phyloP scores from a whole-genome alignment of 1,284 basidiomycete genomes.

The Sanghuangporus baumii region DNA sequence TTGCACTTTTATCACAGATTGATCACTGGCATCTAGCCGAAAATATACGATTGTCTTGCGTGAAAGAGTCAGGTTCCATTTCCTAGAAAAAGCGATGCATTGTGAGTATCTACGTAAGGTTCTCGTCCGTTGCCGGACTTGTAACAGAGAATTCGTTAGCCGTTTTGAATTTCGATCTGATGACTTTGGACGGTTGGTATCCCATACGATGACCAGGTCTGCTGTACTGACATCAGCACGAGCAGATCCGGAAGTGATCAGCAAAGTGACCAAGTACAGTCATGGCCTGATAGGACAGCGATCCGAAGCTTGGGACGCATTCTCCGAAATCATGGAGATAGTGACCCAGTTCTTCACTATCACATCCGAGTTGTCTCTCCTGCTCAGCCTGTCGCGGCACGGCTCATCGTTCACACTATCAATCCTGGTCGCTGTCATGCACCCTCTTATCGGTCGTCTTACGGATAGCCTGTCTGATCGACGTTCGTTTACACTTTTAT shows the following conservation, averaged over 20 bases:
- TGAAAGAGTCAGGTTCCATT: slow-evolving; percentile 1
- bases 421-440: neutral
- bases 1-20: neutral
- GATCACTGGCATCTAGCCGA: neutral
- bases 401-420: neutral
- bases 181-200: neutral
- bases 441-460: neutral
- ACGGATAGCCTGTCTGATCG: neutral
- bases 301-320: neutral
- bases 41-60: neutral
- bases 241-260: slow-evolving; percentile 1
- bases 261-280: neutral
- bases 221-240: neutral
- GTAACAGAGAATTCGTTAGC: neutral
- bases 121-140: neutral
- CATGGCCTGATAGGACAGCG: neutral
- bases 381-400: neutral
- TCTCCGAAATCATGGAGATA: neutral
- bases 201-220: neutral
- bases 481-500: neutral
- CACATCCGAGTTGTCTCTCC: neutral
- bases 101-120: neutral
- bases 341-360: neutral
- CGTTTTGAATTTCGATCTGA: slow-evolving; percentile 1
- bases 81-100: slow-evolving; percentile 5